Conservation (phyloP, 169 alveolate genomes). For the Blepharisma undulans region DNA sequence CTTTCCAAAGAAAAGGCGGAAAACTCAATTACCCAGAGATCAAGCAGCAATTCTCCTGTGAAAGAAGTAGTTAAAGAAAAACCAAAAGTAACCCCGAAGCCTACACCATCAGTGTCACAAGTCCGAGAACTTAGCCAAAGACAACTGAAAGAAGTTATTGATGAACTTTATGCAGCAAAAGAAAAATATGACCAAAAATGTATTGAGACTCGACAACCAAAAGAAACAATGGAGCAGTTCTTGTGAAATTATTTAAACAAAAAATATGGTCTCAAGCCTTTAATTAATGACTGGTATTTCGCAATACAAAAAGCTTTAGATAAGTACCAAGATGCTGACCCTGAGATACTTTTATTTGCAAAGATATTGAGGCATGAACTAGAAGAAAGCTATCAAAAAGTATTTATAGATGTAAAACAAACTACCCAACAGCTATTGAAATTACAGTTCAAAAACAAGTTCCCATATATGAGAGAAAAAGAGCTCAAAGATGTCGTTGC, state of each 20-base stretch:
- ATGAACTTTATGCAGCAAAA: conserved; percentile 59
- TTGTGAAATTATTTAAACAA: conserved; percentile 67
- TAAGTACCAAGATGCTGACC: conserved; percentile 51
- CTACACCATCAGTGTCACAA: neutral
- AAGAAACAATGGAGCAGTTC: conserved; percentile 74
- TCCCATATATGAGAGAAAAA: conserved; percentile 48
- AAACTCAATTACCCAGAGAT: neutral
- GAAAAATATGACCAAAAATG: conserved; percentile 63
- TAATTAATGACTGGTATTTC: conserved; percentile 67
- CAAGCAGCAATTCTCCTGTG: neutral
- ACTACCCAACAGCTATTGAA: conserved; percentile 49
- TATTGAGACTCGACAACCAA: conserved; percentile 52
- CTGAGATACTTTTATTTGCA: conserved; percentile 57
- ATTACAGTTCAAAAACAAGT: conserved; percentile 43
- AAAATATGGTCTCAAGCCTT: conserved; percentile 64
- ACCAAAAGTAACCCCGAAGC: neutral
- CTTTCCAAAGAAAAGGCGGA: conserved; percentile 2
- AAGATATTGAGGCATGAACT: conserved; percentile 63
- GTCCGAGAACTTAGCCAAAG: conserved; percentile 46
- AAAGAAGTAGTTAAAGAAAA: neutral
- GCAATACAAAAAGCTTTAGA: conserved; percentile 56
- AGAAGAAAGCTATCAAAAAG: conserved; percentile 60
- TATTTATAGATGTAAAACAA: conserved; percentile 49
- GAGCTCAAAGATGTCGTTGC: conserved; percentile 47
- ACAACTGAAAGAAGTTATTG: conserved; percentile 64